These are phyloP conservation scores for Colletotrichum shisoi DNA, from an alignment of 2,329 filamentous ascomycete species.

Conservation along the genomic window DNA sequence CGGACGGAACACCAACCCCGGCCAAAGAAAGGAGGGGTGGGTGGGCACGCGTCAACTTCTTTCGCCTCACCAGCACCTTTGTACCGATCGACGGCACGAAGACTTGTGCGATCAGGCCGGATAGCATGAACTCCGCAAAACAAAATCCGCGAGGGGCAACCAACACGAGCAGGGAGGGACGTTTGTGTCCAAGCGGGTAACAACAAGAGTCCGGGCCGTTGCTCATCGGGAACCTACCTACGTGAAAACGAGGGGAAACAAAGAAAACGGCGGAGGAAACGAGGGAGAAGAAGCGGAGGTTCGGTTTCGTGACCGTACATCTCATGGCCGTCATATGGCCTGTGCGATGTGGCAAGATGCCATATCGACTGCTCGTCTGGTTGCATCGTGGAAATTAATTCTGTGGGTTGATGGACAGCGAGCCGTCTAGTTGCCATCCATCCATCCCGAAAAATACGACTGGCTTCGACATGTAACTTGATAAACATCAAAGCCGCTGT, in stretches of 20 bases:
- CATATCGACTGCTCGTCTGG: not conserved
- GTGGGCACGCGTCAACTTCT: not conserved
- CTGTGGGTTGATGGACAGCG: not conserved
- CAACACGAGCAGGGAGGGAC: conserved; percentile 25
- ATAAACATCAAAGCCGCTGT: no score
- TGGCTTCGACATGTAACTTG: no score
- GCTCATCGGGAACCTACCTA: conserved; percentile 5
- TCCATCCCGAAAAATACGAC: no score
- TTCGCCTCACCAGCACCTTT: not conserved
- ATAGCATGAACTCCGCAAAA: not conserved
- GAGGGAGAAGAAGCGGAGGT: not conserved
- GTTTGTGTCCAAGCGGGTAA: conserved; percentile 10
- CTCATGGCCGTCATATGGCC: conserved; percentile 14
- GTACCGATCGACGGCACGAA: conserved; percentile 18
- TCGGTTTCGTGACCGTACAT: conserved; percentile 25
- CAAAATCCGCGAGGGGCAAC: not conserved
- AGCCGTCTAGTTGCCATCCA: not conserved
- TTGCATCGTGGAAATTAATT: not conserved
- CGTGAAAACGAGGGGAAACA: conserved; percentile 5
- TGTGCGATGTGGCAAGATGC: not conserved
- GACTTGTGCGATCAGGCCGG: not conserved
- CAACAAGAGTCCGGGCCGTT: conserved; percentile 16
- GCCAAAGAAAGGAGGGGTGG: not conserved
- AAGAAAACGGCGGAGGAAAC: not conserved
- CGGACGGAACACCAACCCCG: conserved; percentile 11